These are phyloP conservation scores for Leucosporidium creatinivorum DNA, from an alignment of 768 basidiomycete genomes.

Conservation along the genomic window DNA sequence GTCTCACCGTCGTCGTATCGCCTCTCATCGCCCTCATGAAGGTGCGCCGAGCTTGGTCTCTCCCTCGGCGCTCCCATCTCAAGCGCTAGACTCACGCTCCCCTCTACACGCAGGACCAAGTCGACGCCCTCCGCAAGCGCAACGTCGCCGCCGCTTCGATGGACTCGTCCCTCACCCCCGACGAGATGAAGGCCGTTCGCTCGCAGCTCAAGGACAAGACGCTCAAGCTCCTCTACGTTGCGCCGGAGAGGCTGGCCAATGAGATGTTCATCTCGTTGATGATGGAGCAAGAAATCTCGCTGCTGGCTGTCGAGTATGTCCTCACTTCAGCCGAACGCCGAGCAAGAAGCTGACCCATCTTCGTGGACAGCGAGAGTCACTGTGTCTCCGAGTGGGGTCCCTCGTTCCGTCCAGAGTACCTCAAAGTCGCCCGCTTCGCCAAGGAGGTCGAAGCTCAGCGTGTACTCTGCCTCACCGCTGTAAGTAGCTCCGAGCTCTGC, in stretches of 20 bases:
- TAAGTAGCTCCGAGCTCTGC: too few species aligned
- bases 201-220: slow-evolving; percentile 42
- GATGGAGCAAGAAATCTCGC: slow-evolving; percentile 45
- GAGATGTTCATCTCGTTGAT: slow-evolving; percentile 49
- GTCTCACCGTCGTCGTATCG: slow-evolving; percentile 82
- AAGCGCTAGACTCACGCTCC: too few species aligned
- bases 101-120: slow-evolving; percentile 39
- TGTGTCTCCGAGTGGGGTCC: slow-evolving; percentile 40
- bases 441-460: slow-evolving; percentile 48
- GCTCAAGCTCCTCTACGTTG: slow-evolving; percentile 51
- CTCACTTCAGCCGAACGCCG: too few species aligned
- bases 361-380: slow-evolving; percentile 13
- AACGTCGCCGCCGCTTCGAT: slow-evolving; percentile 46
- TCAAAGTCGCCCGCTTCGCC: slow-evolving; percentile 48
- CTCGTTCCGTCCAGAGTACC: slow-evolving; percentile 44
- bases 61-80: too few species aligned
- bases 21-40: slow-evolving; percentile 82
- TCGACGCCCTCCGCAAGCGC: slow-evolving; percentile 41
- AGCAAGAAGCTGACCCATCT: not conserved
- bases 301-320: slow-evolving; percentile 47
- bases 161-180: slow-evolving; percentile 44
- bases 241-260: slow-evolving; percentile 50
- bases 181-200: slow-evolving; percentile 42
- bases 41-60: slow-evolving; percentile 64
- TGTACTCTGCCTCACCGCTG: slow-evolving; percentile 44